These are phyloP conservation scores for Astraeus odoratus DNA, from an alignment of 768 basidiomycete genomes.

Conservation along the genomic window DNA sequence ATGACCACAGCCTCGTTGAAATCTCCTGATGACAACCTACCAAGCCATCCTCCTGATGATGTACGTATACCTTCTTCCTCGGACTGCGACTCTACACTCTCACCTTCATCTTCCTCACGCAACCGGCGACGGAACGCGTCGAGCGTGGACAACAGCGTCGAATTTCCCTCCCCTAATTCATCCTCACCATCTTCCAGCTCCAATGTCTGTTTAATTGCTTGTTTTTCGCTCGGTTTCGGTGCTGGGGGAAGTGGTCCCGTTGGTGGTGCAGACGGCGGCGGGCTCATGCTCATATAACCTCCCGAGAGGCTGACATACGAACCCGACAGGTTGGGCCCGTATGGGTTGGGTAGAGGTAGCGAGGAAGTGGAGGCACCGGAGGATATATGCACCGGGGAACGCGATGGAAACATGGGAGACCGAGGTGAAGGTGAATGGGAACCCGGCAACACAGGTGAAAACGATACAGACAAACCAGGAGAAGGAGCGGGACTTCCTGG, in stretches of 20 bases:
- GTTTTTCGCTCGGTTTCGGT: background rate
- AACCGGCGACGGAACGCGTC: slow-evolving; percentile 19
- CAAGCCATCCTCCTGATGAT: background rate
- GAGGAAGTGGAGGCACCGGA: slow-evolving; percentile 7
- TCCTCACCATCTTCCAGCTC: background rate
- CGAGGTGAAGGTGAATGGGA: slow-evolving; percentile 18
- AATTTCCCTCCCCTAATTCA: slow-evolving; percentile 12
- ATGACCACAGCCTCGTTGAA: no score
- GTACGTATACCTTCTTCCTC: slow-evolving; percentile 4
- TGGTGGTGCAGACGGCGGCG: slow-evolving; percentile 6
- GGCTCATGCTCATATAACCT: background rate
- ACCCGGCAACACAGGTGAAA: slow-evolving; percentile 13
- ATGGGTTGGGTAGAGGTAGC: slow-evolving; percentile 4
- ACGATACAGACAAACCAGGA: slow-evolving; percentile 4
- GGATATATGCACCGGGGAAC: background rate
- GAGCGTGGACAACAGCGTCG: slow-evolving; percentile 20
- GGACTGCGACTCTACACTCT: background rate
- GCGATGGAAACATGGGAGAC: slow-evolving; percentile 11
- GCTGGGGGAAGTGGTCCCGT: slow-evolving; percentile 8
- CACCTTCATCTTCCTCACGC: slow-evolving; percentile 9
- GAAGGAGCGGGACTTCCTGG: background rate
- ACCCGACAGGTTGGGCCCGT: background rate
- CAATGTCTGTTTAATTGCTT: background rate
- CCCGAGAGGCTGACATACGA: background rate
- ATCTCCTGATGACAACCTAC: background rate